phyloP scores from a whole-genome alignment of 2,329 filamentous ascomycete species.

The Colletotrichum sansevieriae region DNA sequence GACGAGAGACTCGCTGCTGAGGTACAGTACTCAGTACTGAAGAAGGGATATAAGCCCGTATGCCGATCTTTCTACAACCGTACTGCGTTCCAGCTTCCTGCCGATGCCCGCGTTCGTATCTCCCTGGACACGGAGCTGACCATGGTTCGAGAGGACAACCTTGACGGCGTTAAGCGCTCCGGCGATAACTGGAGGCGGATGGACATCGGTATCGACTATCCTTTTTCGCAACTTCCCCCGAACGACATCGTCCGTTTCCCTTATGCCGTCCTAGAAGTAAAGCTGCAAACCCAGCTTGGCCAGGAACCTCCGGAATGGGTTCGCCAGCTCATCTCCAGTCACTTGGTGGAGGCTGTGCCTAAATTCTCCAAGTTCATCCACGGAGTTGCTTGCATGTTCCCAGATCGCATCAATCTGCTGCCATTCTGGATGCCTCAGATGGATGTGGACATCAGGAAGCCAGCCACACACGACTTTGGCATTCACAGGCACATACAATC shows the following conservation, averaged over 20 bases:
- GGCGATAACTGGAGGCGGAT: slow-evolving; percentile 96
- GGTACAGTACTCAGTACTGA: slow-evolving; percentile 92
- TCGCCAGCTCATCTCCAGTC: slow-evolving; percentile 89
- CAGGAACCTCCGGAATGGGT: slow-evolving; percentile 98
- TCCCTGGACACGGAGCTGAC: slow-evolving; percentile 96
- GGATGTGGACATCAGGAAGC: slow-evolving; percentile 97
- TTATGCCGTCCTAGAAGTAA: slow-evolving; percentile 96
- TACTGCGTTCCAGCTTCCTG: slow-evolving; percentile 96
- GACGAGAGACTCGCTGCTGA: slow-evolving; percentile 91
- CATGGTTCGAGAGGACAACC: slow-evolving; percentile 95
- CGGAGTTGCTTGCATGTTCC: slow-evolving; percentile 89
- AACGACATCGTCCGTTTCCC: slow-evolving; percentile 93
- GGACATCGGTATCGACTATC: slow-evolving; percentile 97
- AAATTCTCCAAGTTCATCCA: slow-evolving; percentile 99
- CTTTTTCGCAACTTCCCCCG: slow-evolving; percentile 88
- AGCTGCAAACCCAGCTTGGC: slow-evolving; percentile 94
- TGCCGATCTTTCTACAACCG: slow-evolving; percentile 98
- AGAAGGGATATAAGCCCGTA: slow-evolving; percentile 87
- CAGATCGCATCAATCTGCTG: slow-evolving; percentile 86
- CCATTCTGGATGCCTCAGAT: slow-evolving; percentile 99
- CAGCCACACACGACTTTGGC: slow-evolving; percentile 87
- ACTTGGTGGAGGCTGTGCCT: slow-evolving; percentile 97
- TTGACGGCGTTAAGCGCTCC: slow-evolving; percentile 80
- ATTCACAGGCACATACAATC: slow-evolving; percentile 85
- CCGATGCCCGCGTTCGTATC: slow-evolving; percentile 94